Evolutionary conservation across 805 yeast species (phyloP).

Genomic region (Saturnispora silvae): DNA sequence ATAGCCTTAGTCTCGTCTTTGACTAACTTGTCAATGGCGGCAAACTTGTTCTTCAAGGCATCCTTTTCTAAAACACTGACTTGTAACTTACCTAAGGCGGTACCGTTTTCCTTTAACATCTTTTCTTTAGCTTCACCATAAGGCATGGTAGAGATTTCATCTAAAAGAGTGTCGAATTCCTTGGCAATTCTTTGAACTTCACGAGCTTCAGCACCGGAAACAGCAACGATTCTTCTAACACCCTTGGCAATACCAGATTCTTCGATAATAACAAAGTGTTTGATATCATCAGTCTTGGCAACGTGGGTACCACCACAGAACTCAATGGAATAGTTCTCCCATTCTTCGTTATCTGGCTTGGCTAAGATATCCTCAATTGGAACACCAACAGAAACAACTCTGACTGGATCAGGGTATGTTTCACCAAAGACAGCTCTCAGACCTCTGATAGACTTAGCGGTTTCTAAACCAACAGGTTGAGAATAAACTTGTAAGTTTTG

Average conservation of each 20-base stretch:
- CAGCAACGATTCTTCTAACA: constrained; percentile 95
- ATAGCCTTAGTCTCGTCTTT: constrained; percentile 80
- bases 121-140: constrained; percentile 75
- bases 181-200: constrained; percentile 79
- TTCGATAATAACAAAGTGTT: constrained; percentile 80
- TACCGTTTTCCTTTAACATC: constrained; percentile 73
- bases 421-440: constrained; percentile 98
- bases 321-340: constrained; percentile 77
- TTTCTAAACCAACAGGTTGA: constrained; percentile 65
- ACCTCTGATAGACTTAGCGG: constrained; percentile 69
- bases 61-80: constrained; percentile 77
- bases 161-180: constrained; percentile 56
- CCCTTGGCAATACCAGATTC: constrained; percentile 99
- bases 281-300: constrained; percentile 82
- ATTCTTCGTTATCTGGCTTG: constrained; percentile 60
- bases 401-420: constrained; percentile 97
- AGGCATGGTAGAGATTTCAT: constrained; percentile 48
- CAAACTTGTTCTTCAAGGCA: constrained; percentile 61
- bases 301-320: constrained; percentile 99
- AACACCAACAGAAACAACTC: constrained; percentile 93
- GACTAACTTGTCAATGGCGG: constrained; percentile 70
- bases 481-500: constrained; percentile 65
- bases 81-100: constrained; percentile 67
- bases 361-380: constrained; percentile 73
- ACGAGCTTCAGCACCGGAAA: constrained; percentile 83